Evolutionary conservation across 2,329 filamentous ascomycete species (phyloP).

Genomic region (Exserohilum turcica): DNA sequence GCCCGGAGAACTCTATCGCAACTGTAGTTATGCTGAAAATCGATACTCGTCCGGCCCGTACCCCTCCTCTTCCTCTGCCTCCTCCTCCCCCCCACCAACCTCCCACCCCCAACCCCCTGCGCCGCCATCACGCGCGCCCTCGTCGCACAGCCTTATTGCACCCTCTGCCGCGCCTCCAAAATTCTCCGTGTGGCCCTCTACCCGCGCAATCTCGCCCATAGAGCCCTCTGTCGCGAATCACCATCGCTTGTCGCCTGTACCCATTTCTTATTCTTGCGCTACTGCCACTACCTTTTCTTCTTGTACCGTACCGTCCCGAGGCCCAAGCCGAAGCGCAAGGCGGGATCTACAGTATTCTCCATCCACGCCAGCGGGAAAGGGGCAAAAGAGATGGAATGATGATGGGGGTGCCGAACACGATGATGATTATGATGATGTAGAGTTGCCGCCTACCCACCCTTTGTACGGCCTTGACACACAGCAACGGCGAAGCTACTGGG

Average conservation of each 20-base stretch:
- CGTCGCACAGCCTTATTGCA: neutral
- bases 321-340: neutral
- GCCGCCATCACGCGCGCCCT: neutral
- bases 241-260: neutral
- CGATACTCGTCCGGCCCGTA: conserved; percentile 3
- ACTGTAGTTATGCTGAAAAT: neutral
- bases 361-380: neutral
- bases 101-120: conserved; percentile 4
- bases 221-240: neutral
- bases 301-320: neutral
- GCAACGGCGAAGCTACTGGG: neutral
- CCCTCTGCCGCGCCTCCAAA: neutral
- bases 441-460: neutral
- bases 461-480: neutral
- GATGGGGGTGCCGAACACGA: neutral
- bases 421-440: neutral
- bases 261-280: neutral
- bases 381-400: neutral
- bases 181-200: neutral
- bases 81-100: conserved; percentile 4
- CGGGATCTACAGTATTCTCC: neutral
- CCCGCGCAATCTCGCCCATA: neutral
- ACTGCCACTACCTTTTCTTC: neutral
- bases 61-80: conserved; percentile 3
- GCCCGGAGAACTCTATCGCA: neutral